Percentiles rank a stretch among this genome's conserved stretches.
Evolutionary conservation across 2,329 filamentous ascomycete species (phyloP).

Genomic region (Parasarocladium wereldwijsianum): DNA sequence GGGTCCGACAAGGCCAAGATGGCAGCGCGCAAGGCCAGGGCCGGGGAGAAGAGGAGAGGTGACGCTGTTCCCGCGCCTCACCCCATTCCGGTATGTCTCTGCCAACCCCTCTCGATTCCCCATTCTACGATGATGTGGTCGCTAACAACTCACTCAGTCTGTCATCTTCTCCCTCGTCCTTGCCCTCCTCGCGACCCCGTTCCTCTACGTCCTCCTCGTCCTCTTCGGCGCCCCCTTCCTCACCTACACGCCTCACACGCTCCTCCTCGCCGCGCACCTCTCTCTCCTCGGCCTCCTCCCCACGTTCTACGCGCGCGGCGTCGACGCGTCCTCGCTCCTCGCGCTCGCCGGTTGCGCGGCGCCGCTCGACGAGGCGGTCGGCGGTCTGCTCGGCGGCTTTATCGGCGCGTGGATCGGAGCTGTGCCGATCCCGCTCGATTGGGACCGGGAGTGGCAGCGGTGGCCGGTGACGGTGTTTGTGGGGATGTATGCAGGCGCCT

Average conservation of each 20-base stretch:
- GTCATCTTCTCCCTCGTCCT: slow-evolving; percentile 35
- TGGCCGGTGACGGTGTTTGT: slow-evolving; percentile 88
- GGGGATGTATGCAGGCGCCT: slow-evolving; percentile 68
- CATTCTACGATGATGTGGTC: no score
- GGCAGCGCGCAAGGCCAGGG: slow-evolving; percentile 32
- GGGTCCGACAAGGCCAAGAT: slow-evolving; percentile 25
- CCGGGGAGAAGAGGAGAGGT: slow-evolving; percentile 38
- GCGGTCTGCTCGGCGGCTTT: slow-evolving; percentile 61
- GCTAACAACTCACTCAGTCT: no score
- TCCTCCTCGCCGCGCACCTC: slow-evolving; percentile 69
- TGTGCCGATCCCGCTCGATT: slow-evolving; percentile 89
- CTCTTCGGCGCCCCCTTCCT: slow-evolving; percentile 88
- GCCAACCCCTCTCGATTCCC: neutral
- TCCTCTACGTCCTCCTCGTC: slow-evolving; percentile 49
- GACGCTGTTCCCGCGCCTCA: slow-evolving; percentile 26
- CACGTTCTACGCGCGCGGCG: slow-evolving; percentile 73
- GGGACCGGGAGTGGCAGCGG: slow-evolving; percentile 98
- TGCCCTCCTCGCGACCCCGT: slow-evolving; percentile 56
- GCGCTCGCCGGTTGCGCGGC: slow-evolving; percentile 49
- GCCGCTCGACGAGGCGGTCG: slow-evolving; percentile 75
- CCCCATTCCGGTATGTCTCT: slow-evolving; percentile 29
- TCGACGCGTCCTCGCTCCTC: slow-evolving; percentile 58
- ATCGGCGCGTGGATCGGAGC: slow-evolving; percentile 87
- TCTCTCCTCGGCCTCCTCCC: slow-evolving; percentile 65
- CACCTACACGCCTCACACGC: slow-evolving; percentile 63